phyloP scores from a whole-genome alignment of 768 basidiomycete species.

The Pleurotus sapidus region DNA sequence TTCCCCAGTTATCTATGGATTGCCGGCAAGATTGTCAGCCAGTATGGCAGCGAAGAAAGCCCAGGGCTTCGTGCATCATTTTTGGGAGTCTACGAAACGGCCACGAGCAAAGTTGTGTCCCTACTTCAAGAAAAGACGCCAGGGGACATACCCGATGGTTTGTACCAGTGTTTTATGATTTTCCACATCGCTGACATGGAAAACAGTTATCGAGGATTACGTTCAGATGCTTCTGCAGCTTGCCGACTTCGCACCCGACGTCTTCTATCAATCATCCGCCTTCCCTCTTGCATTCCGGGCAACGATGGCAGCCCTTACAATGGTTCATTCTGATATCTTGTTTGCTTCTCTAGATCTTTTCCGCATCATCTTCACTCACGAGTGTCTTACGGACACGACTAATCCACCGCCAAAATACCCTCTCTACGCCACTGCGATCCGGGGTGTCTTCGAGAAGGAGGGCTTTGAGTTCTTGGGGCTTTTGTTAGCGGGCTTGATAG shows the following conservation, averaged over 20 bases:
- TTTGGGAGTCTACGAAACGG: slow-evolving; percentile 66
- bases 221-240: slow-evolving; percentile 75
- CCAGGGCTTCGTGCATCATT: slow-evolving; percentile 54
- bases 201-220: slow-evolving; percentile 90
- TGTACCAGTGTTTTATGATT: background rate
- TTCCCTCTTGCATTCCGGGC: slow-evolving; percentile 79
- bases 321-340: slow-evolving; percentile 80
- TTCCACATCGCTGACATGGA: background rate
- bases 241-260: slow-evolving; percentile 63
- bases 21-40: slow-evolving; percentile 77
- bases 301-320: slow-evolving; percentile 73
- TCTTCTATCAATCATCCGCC: slow-evolving; percentile 74
- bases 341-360: slow-evolving; percentile 83
- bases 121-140: slow-evolving; percentile 68
- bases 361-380: slow-evolving; percentile 71
- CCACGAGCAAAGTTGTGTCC: slow-evolving; percentile 67
- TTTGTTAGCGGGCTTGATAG: slow-evolving; percentile 75
- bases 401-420: slow-evolving; percentile 52
- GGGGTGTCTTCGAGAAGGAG: slow-evolving; percentile 59
- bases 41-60: slow-evolving; percentile 70
- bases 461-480: slow-evolving; percentile 69
- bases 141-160: slow-evolving; percentile 87
- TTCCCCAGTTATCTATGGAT: slow-evolving; percentile 94
- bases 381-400: slow-evolving; percentile 49
- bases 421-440: slow-evolving; percentile 61